Base-by-base conservation (phyloP, 2,329 filamentous ascomycete genomes). In the Calycina herbarum region DNA sequence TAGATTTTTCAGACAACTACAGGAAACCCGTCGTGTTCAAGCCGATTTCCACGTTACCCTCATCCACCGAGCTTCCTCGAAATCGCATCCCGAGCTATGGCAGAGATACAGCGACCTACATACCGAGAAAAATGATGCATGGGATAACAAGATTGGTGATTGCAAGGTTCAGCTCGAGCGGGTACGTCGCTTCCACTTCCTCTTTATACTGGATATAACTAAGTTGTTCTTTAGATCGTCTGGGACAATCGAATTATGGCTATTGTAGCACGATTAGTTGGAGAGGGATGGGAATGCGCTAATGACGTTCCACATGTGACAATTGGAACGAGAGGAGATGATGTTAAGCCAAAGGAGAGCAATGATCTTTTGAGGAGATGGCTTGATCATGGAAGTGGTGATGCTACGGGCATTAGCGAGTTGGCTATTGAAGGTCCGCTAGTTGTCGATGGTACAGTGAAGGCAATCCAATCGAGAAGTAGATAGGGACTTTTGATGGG, bases 281-380 rank as follows among this genome's bases (percentile, higher is more conserved):
- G 87, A 64, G 79, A 84, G 15, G 79, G 77, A 67, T 92, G 89
- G 87, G 82, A 87, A 64, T 94, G 89, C 67, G 85, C 86, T 56
- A 99, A 99, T 75, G 79, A 83, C 15, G 83, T 96, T 38, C 88
- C 94, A 11, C 95, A 99, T 76, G 86, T 99, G 66, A 99, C 95
- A 0, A 83, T 98, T 7, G 95, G 95, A 24, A 99, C 95, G 0
- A 86, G 88, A 10, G 85, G 88, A 70, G 78, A 82, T 58, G 78
- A 82, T 7, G 86, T 98, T 73, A 98, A 97, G 80, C 94, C 95
- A 0, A 94, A 91, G 78, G 94, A 99, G 81, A 96, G 94, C 79
- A 99, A 99, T 75, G 89, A 92, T 66, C 72, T 99, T 74, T 78
- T 99, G 65, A 83, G 83, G 69, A 82, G 82, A 66, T 98, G 94